A percentile compares a stretch with the other conserved stretches of the same genome.
Evolutionary conservation across 2,329 filamentous ascomycete genomes (phyloP).

Genomic region (Phaeomoniella chlamydospora): DNA sequence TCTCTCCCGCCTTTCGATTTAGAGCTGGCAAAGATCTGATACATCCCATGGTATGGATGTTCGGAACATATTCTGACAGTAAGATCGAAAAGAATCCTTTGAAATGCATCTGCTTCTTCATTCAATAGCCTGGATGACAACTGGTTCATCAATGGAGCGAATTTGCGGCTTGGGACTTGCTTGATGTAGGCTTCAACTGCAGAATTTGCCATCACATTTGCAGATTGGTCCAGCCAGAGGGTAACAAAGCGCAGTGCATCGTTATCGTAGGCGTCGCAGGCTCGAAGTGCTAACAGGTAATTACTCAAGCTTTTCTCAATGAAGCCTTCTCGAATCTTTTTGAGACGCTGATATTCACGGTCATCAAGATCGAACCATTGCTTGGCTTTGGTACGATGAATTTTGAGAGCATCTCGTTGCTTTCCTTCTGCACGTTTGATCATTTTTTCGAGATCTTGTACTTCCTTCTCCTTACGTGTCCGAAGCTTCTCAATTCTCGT

Average conservation of each 20-base stretch:
- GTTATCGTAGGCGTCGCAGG: constrained; percentile 78
- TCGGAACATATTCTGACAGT: constrained; percentile 77
- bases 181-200: constrained; percentile 57
- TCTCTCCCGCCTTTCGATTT: constrained; percentile 57
- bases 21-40: constrained; percentile 80
- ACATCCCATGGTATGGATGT: constrained; percentile 94
- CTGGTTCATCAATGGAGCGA: constrained; percentile 88
- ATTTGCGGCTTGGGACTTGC: constrained; percentile 77
- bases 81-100: constrained; percentile 56
- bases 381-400: constrained; percentile 56
- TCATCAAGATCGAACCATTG: constrained; percentile 86
- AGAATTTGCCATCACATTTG: constrained; percentile 60
- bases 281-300: constrained; percentile 70
- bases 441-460: constrained; percentile 54
- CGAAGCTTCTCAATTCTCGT: constrained; percentile 65
- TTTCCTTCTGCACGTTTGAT: constrained; percentile 32
- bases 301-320: constrained; percentile 84
- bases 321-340: constrained; percentile 64
- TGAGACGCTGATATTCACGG: constrained; percentile 67
- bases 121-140: constrained; percentile 78
- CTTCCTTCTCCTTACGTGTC: constrained; percentile 68
- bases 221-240: constrained; percentile 79
- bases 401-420: constrained; percentile 42
- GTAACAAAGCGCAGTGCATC: constrained; percentile 86
- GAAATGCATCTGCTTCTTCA: constrained; percentile 55